Evolutionary conservation across 129 eudicot genomes (phyloP).

Genomic region (Cynara cardunculus): DNA sequence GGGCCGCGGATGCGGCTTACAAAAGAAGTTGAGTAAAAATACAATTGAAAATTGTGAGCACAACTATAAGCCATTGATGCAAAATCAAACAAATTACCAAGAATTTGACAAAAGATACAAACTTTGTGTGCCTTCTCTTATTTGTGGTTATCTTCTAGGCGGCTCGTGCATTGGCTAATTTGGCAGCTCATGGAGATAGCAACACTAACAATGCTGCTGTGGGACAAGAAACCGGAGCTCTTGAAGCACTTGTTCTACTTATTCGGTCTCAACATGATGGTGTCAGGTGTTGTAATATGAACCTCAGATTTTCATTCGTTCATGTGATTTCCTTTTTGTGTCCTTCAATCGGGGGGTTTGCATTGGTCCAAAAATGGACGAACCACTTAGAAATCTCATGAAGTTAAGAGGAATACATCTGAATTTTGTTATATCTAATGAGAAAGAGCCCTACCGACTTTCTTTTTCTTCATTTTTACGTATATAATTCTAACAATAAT

Average conservation of each 20-base stretch:
- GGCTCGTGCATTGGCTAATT: conserved; percentile 98
- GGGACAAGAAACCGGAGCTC: conserved; percentile 94
- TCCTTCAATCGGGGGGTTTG: neutral
- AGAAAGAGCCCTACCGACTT: neutral
- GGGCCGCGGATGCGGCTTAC: no score
- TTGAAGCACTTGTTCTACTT: conserved; percentile 90
- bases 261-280: conserved; percentile 90
- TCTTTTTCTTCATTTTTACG: neutral
- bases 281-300: conserved; percentile 60
- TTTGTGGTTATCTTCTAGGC: conserved; percentile 51
- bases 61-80: neutral
- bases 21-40: no score
- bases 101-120: conserved; percentile 3
- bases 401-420: neutral
- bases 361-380: neutral
- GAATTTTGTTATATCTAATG: neutral
- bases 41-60: neutral
- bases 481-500: no score
- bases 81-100: neutral
- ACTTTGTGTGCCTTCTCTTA: neutral
- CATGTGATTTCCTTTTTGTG: neutral
- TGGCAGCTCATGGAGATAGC: conserved; percentile 99
- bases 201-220: conserved; percentile 89
- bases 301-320: neutral
- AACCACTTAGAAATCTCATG: neutral